Evolutionary conservation across 1,284 basidiomycete genomes (phyloP).

Genomic region (Fomitiporia mediterranea): DNA sequence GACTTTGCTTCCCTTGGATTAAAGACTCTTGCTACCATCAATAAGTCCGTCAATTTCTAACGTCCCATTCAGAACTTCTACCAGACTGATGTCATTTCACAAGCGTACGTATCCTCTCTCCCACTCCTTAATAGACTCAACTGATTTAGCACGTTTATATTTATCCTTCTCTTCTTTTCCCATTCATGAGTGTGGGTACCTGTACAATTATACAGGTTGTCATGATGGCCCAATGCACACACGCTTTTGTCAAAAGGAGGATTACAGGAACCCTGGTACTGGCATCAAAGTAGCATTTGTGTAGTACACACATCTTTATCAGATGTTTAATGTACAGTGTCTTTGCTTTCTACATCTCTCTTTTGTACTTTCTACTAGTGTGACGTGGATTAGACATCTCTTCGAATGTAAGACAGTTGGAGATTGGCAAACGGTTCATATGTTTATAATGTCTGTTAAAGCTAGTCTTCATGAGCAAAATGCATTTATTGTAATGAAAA

Average conservation of each 20-base stretch:
- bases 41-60: slow-evolving; percentile 54
- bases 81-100: slow-evolving; percentile 86
- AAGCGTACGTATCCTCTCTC: slow-evolving; percentile 56
- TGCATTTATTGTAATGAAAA: too few species aligned
- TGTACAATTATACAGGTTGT: slow-evolving; percentile 58
- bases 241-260: slow-evolving; percentile 68
- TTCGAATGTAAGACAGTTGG: too few species aligned
- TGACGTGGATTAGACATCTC: too few species aligned
- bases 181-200: too few species aligned
- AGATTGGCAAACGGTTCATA: too few species aligned
- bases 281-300: slow-evolving; percentile 43
- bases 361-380: too few species aligned
- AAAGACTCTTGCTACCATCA: slow-evolving; percentile 49
- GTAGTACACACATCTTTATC: too few species aligned
- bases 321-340: too few species aligned
- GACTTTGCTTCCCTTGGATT: slow-evolving; percentile 73
- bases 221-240: slow-evolving; percentile 83
- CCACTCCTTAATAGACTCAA: slow-evolving; percentile 1
- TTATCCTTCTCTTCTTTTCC: slow-evolving; percentile 5
- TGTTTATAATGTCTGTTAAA: too few species aligned
- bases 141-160: not conserved
- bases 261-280: slow-evolving; percentile 37
- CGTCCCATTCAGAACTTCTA: slow-evolving; percentile 86
- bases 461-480: too few species aligned
- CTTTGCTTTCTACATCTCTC: too few species aligned